Conservation (phyloP, 345 rosid genomes). For the Arabidopsis arenosa region DNA sequence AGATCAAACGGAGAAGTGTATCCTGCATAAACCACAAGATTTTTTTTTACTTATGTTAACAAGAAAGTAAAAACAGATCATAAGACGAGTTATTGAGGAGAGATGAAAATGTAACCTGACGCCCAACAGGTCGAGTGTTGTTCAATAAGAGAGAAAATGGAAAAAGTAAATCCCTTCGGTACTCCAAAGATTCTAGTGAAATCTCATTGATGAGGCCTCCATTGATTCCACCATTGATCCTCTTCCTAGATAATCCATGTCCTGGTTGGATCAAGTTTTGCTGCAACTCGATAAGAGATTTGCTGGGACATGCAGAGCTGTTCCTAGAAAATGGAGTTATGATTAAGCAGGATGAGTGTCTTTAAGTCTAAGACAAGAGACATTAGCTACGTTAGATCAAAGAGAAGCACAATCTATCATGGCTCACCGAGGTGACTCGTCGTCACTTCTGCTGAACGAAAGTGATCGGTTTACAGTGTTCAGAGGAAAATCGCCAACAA, state of each 20-base stretch:
- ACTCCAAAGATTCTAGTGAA: constrained; percentile 74
- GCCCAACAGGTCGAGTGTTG: constrained; percentile 89
- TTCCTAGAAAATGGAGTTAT: constrained; percentile 52
- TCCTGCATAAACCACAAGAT: constrained; percentile 61
- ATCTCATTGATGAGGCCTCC: constrained; percentile 85
- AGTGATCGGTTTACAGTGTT: constrained; percentile 51
- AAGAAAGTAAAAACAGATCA: background rate
- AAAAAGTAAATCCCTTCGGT: constrained; percentile 71
- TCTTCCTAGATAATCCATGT: constrained; percentile 80
- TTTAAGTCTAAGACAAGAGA: background rate
- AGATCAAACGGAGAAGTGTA: constrained; percentile 72
- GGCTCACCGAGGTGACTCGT: constrained; percentile 66
- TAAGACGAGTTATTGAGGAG: constrained; percentile 7
- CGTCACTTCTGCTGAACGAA: constrained; percentile 51
- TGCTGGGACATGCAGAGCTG: constrained; percentile 51
- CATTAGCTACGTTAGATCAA: background rate
- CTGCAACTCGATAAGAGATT: constrained; percentile 59
- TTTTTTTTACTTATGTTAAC: constrained; percentile 9
- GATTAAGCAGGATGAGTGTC: constrained; percentile 28
- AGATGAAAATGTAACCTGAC: constrained; percentile 62
- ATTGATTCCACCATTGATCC: constrained; percentile 83
- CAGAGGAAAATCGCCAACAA: constrained; percentile 62
- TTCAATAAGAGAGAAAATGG: constrained; percentile 80
- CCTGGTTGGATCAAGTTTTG: constrained; percentile 59
- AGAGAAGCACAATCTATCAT: constrained; percentile 15